phyloP scores from a whole-genome alignment of 257 asterid genomes.

The Rauvolfia tetraphylla region DNA sequence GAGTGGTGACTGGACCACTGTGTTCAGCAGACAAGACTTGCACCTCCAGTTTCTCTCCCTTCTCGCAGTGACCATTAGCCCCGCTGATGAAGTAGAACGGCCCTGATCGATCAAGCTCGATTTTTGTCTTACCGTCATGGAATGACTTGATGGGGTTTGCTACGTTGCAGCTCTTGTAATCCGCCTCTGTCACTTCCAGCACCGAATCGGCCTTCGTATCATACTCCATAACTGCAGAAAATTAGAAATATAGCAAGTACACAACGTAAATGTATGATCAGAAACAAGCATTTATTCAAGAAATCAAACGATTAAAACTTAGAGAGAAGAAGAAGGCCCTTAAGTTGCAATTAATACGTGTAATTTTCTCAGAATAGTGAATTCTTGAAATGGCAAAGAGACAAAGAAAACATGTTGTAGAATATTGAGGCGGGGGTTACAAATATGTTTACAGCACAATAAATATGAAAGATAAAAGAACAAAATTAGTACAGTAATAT shows the following conservation, averaged over 20 bases:
- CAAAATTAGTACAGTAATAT: neutral
- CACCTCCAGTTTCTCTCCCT: slow-evolving; percentile 50
- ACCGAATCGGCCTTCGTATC: slow-evolving; percentile 9
- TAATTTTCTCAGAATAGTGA: neutral
- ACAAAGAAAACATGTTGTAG: neutral
- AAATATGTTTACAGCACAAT: neutral
- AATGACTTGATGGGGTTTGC: slow-evolving; percentile 36
- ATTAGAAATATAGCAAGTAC: no score
- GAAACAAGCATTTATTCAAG: no score
- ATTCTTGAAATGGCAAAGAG: neutral
- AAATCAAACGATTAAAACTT: neutral
- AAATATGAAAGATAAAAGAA: neutral
- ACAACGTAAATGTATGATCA: no score
- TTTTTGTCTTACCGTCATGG: slow-evolving; percentile 41
- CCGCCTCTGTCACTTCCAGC: slow-evolving; percentile 38
- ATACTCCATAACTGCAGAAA: neutral
- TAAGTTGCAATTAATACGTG: neutral
- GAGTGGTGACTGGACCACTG: neutral
- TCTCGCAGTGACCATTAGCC: slow-evolving; percentile 51
- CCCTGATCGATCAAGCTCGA: slow-evolving; percentile 42
- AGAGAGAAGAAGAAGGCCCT: neutral
- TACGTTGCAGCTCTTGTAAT: slow-evolving; percentile 45
- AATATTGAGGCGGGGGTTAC: no score
- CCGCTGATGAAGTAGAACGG: slow-evolving; percentile 65
- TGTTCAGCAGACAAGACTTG: slow-evolving; percentile 40